Evolutionary conservation across 495 filamentous ascomycete species (phyloP).

Genomic region (Trichoderma virens): DNA sequence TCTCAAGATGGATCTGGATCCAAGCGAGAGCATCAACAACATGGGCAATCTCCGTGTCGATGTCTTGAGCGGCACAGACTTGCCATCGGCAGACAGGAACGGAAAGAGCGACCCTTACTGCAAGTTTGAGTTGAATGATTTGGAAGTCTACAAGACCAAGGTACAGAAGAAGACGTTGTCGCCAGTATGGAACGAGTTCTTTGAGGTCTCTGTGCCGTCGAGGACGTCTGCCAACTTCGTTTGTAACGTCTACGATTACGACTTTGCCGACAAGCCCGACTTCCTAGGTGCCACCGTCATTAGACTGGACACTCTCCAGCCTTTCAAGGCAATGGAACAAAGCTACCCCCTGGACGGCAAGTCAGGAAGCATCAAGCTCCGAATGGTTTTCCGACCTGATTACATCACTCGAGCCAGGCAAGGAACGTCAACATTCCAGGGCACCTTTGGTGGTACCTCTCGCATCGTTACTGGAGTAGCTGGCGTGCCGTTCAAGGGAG

Average conservation of each 20-base stretch:
- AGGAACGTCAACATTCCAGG: conserved; percentile 87
- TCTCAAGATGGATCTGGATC: conserved; percentile 86
- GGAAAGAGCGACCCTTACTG: conserved; percentile 95
- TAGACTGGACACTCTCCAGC: conserved; percentile 73
- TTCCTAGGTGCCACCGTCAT: conserved; percentile 72
- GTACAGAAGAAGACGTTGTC: conserved; percentile 93
- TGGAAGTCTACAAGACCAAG: conserved; percentile 86
- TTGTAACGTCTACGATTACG: conserved; percentile 87
- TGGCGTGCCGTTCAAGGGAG: conserved; percentile 87
- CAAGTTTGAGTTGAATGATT: conserved; percentile 82
- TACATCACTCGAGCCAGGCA: conserved; percentile 84
- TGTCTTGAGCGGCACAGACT: conserved; percentile 76
- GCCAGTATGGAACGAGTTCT: conserved; percentile 92
- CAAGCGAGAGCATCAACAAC: conserved; percentile 96
- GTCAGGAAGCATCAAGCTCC: conserved; percentile 72
- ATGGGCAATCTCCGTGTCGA: conserved; percentile 89
- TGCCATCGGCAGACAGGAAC: conserved; percentile 89
- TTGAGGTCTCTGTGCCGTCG: conserved; percentile 74
- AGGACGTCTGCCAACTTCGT: conserved; percentile 79
- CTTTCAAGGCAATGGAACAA: conserved; percentile 68
- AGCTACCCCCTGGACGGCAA: conserved; percentile 79
- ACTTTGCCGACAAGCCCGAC: conserved; percentile 87
- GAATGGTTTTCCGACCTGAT: conserved; percentile 86
- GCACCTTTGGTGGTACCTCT: conserved; percentile 83
- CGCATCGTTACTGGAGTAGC: conserved; percentile 74